These are phyloP conservation scores for Blastobotrys ciferrii DNA, from an alignment of 1,139 yeast species.

Conservation along the genomic window DNA sequence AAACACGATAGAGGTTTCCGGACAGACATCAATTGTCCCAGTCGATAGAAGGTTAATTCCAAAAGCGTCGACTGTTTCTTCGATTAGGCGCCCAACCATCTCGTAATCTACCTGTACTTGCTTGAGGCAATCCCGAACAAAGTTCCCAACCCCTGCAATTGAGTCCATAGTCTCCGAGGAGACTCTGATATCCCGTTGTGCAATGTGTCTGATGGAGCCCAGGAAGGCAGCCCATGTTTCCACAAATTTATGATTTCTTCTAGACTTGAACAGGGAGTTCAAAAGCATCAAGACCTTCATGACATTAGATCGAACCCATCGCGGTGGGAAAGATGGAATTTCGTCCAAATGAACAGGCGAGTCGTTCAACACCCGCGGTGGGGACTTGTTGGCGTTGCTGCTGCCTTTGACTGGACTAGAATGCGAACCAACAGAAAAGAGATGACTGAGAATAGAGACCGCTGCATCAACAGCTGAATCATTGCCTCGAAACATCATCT, in stretches of 20 bases:
- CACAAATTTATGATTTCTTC: background rate
- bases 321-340: conserved; percentile 21
- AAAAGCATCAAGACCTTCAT: background rate
- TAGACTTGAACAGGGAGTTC: background rate
- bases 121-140: conserved; percentile 17
- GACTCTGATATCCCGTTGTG: conserved; percentile 26
- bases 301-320: conserved; percentile 21
- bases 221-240: conserved; percentile 19
- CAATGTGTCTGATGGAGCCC: conserved; percentile 15
- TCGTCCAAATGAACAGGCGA: conserved; percentile 14
- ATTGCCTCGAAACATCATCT: conserved; percentile 10
- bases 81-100: background rate
- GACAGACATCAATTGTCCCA: background rate
- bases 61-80: background rate
- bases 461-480: conserved; percentile 9
- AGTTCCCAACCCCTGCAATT: conserved; percentile 24
- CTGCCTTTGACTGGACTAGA: conserved; percentile 9
- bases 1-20: background rate
- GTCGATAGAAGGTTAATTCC: background rate
- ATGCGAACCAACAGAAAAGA: conserved; percentile 14
- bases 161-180: conserved; percentile 26
- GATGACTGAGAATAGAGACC: conserved; percentile 15
- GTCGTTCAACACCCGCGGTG: conserved; percentile 7
- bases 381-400: conserved; percentile 11
- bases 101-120: conserved; percentile 8